phyloP scores from a whole-genome alignment of 1,139 yeast species.

The Nakaseomyces delphensis region DNA sequence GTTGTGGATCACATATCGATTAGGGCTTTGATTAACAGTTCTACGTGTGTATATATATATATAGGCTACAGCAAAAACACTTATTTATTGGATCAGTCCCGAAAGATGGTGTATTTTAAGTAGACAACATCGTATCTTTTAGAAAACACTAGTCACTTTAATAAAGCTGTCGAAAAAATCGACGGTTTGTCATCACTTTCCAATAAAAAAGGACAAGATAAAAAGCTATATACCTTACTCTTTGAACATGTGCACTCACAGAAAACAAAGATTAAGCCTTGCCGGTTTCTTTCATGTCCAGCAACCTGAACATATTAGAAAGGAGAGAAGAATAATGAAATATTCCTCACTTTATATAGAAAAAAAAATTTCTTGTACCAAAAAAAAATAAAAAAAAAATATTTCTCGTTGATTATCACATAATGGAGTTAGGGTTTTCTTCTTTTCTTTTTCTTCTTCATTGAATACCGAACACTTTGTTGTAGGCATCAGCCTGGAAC shows the following conservation, averaged over 20 bases:
- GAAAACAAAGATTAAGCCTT: neutral
- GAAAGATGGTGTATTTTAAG: constrained; percentile 34
- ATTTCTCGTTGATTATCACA: neutral
- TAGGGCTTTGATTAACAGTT: neutral
- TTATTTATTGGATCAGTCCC: constrained; percentile 29
- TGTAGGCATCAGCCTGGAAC: constrained; percentile 10
- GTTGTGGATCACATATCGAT: neutral
- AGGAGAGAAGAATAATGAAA: neutral
- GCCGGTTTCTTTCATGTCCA: too few species aligned
- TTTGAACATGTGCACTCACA: neutral
- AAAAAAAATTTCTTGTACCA: neutral
- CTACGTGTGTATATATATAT: too few species aligned
- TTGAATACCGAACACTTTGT: constrained; percentile 10
- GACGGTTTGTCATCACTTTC: constrained; percentile 31
- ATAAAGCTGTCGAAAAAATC: constrained; percentile 8
- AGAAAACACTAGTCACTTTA: constrained; percentile 30
- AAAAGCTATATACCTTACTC: neutral
- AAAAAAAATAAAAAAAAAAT: constrained; percentile 1
- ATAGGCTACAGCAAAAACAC: neutral
- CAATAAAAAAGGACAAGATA: neutral
- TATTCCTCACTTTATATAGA: neutral
- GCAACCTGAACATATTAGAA: neutral
- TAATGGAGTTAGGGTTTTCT: neutral
- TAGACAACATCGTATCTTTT: constrained; percentile 30
- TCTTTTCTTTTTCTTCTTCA: neutral